A percentile compares a stretch with the other conserved stretches of the same genome.
phyloP scores from a whole-genome alignment of 805 yeast species.

The Zygosaccharomyces pseudorouxii region DNA sequence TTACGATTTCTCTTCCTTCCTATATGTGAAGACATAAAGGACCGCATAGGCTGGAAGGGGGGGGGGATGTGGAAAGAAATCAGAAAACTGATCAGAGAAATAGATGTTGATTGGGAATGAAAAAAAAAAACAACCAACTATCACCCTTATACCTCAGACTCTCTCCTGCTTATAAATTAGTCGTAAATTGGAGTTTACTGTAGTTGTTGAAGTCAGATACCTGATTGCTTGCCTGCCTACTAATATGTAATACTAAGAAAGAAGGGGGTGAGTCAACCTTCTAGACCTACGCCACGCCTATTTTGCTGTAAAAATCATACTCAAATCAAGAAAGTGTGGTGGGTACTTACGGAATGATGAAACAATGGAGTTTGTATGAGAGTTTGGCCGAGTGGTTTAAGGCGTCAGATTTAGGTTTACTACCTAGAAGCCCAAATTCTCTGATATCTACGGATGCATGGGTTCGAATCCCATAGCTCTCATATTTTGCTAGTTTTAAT shows the following conservation, averaged over 20 bases:
- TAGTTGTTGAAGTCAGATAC: background rate
- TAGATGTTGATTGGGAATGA: background rate
- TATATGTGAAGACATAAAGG: constrained; percentile 1
- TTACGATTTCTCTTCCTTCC: background rate
- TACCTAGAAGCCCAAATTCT: constrained; percentile 24
- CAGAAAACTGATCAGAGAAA: background rate
- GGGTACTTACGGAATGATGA: background rate
- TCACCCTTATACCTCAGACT: background rate
- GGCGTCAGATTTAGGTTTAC: constrained; percentile 42
- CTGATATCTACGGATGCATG: constrained; percentile 45
- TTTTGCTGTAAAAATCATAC: background rate
- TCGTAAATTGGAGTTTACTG: background rate
- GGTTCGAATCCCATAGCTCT: constrained; percentile 44
- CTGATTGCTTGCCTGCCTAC: background rate
- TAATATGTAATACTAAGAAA: background rate
- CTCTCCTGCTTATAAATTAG: background rate
- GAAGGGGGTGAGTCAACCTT: constrained; percentile 2
- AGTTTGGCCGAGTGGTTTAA: constrained; percentile 45
- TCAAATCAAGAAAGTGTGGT: background rate
- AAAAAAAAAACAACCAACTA: background rate
- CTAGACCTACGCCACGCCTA: constrained; percentile 5
- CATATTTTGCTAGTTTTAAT: constrained; percentile 24
- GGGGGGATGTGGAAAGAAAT: too few relatives aligned
- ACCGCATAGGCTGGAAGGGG: background rate
- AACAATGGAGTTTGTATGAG: constrained; percentile 18